Evolutionary conservation across 2,329 filamentous ascomycete genomes (phyloP).

Genomic region (Helotiales sp.): DNA sequence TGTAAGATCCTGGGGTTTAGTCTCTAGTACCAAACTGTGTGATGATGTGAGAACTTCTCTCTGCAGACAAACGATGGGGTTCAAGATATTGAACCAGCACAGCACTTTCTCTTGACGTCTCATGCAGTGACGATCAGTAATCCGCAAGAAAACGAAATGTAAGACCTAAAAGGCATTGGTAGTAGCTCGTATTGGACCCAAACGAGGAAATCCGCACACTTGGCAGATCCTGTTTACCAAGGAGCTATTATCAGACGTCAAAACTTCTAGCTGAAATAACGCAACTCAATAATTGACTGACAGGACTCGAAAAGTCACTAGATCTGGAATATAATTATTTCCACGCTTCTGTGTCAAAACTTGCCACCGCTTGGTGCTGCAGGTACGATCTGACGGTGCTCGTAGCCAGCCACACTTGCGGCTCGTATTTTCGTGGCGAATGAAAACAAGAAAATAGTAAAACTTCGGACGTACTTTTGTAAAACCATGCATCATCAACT

Average conservation of each 20-base stretch:
- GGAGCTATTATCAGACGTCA: background rate
- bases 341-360: background rate
- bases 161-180: no score
- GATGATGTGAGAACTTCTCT: no score
- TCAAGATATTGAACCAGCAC: no score
- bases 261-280: background rate
- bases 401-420: background rate
- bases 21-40: no score
- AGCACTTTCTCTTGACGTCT: no score
- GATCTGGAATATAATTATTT: no score
- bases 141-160: no score
- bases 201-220: background rate
- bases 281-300: background rate
- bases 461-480: background rate
- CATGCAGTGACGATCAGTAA: no score
- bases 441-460: background rate
- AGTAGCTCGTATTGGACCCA: background rate
- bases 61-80: no score
- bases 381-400: background rate
- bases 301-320: background rate
- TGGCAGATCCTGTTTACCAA: background rate
- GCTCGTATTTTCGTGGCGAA: background rate
- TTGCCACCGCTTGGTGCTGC: background rate
- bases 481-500: background rate
- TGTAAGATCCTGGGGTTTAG: no score